A percentile compares a stretch with the other conserved stretches of the same genome.
These are phyloP conservation scores for Vitis rotundifolia DNA, from an alignment of 164 flowering plant genomes.

Conservation along the genomic window DNA sequence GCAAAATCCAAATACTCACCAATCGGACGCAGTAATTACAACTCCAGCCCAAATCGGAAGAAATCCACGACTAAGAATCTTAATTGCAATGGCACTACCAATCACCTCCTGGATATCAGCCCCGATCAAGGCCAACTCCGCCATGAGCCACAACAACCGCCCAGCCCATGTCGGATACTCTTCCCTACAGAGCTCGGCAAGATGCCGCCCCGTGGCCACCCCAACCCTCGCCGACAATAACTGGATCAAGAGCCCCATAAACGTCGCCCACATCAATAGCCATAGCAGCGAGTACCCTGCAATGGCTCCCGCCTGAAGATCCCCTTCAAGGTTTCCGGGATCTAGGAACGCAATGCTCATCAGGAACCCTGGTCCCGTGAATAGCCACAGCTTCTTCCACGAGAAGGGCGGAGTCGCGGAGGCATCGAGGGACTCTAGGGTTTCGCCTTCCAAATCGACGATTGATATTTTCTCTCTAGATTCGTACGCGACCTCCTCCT, in stretches of 20 bases:
- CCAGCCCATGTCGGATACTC: constrained; percentile 73
- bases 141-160: constrained; percentile 62
- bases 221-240: constrained; percentile 66
- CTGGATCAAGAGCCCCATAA: constrained; percentile 70
- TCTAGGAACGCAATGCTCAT: constrained; percentile 84
- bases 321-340: constrained; percentile 82
- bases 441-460: constrained; percentile 20
- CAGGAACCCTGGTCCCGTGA: constrained; percentile 76
- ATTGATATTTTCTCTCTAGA: constrained; percentile 38
- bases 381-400: constrained; percentile 80
- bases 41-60: constrained; percentile 77
- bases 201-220: constrained; percentile 69
- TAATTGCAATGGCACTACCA: constrained; percentile 73
- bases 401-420: constrained; percentile 45
- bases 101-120: constrained; percentile 77
- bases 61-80: constrained; percentile 57
- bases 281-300: constrained; percentile 79
- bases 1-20: constrained; percentile 25
- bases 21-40: constrained; percentile 58
- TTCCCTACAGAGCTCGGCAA: constrained; percentile 69
- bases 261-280: constrained; percentile 78
- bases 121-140: constrained; percentile 68
- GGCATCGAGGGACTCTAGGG: background rate
- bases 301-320: constrained; percentile 77
- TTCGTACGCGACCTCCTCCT: constrained; percentile 41